These are phyloP conservation scores for Penicillium sp. DNA, from an alignment of 2,329 filamentous ascomycete species.

Conservation along the genomic window DNA sequence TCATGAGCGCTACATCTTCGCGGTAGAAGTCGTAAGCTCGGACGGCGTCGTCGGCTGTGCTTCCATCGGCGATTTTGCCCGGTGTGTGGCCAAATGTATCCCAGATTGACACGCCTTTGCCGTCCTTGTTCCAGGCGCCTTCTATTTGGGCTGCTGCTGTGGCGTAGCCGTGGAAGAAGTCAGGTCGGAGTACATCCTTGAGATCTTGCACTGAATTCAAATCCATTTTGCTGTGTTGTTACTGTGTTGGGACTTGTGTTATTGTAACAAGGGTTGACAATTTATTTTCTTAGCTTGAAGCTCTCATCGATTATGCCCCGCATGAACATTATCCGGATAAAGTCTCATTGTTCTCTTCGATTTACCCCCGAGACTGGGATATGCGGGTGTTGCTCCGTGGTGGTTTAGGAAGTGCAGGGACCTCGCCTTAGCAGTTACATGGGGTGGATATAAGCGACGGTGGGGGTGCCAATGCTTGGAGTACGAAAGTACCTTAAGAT, in stretches of 20 bases:
- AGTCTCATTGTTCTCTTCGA: neutral
- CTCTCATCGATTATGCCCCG: neutral
- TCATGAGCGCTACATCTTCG: slow-evolving; percentile 72
- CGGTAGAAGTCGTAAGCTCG: slow-evolving; percentile 75
- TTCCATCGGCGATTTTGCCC: slow-evolving; percentile 74
- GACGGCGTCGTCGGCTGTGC: slow-evolving; percentile 70
- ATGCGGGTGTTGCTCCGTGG: slow-evolving; percentile 13
- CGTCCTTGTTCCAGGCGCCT: slow-evolving; percentile 69
- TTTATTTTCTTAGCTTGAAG: neutral
- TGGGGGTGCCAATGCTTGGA: neutral
- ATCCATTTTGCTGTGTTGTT: slow-evolving; percentile 20
- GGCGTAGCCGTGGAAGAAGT: slow-evolving; percentile 34
- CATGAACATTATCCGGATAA: neutral
- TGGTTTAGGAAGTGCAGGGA: slow-evolving; percentile 9
- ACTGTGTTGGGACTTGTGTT: neutral
- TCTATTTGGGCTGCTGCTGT: slow-evolving; percentile 63
- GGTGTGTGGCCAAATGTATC: slow-evolving; percentile 73
- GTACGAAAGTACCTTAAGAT: neutral
- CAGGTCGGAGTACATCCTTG: slow-evolving; percentile 25
- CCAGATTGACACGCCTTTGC: slow-evolving; percentile 77
- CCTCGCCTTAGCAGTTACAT: neutral
- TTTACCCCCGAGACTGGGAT: slow-evolving; percentile 12
- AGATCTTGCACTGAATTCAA: slow-evolving; percentile 29
- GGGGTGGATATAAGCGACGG: neutral
- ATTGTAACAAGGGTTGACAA: neutral